A percentile compares a stretch with the other conserved stretches of the same genome.
Evolutionary conservation across 2,329 filamentous ascomycete species (phyloP).

Genomic region (Apiospora phragmitis): DNA sequence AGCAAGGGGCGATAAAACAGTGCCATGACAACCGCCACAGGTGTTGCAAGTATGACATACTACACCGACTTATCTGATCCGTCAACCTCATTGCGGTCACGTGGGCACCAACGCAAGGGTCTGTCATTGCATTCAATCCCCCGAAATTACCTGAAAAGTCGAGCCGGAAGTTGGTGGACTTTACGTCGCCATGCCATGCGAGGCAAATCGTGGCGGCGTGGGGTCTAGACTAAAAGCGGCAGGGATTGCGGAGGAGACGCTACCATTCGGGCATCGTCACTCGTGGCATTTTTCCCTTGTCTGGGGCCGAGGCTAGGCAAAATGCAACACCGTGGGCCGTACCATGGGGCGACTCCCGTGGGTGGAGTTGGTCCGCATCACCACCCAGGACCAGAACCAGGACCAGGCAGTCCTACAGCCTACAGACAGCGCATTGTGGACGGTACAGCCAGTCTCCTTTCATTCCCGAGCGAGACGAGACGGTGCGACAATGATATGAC

Average conservation of each 20-base stretch:
- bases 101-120: background rate
- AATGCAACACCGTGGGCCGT: background rate
- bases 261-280: background rate
- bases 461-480: background rate
- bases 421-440: background rate
- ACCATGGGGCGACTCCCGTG: background rate
- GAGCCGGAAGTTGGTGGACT: background rate
- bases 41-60: no score
- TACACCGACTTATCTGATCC: no score
- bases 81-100: background rate
- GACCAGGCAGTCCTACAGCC: background rate
- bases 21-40: no score
- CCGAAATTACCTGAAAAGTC: background rate
- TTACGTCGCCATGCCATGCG: background rate
- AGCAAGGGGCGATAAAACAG: no score
- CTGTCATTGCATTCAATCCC: background rate
- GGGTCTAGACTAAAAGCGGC: background rate
- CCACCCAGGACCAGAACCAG: no score
- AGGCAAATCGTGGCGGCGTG: background rate
- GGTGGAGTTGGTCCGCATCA: background rate
- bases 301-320: background rate
- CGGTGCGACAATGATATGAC: slow-evolving; percentile 3
- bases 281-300: slow-evolving; percentile 6
- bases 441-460: background rate
- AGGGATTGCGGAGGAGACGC: background rate